Percentiles rank a stretch among this genome's conserved stretches.
Conservation (phyloP, 2,329 filamentous ascomycete genomes). For the Chaetomium sp. region DNA sequence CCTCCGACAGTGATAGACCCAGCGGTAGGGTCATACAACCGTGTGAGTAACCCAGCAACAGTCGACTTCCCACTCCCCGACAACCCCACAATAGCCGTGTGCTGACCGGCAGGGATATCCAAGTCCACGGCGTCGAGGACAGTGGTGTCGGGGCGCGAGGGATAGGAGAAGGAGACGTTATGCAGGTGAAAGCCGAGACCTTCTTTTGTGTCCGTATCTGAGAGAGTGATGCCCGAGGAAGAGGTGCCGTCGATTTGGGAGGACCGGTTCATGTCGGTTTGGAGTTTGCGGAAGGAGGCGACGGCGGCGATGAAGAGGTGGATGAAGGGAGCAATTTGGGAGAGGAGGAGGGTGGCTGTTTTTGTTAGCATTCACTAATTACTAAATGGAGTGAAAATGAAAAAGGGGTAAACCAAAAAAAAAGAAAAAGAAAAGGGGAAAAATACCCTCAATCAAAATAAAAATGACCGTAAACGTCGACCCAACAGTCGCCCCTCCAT, state of each 20-base stretch:
- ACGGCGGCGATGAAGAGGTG: constrained; percentile 52
- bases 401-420: not conserved
- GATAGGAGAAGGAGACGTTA: constrained; percentile 40
- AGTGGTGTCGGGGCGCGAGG: constrained; percentile 35
- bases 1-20: constrained; percentile 45
- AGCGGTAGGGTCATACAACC: constrained; percentile 50
- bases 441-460: constrained; percentile 42
- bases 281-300: constrained; percentile 47
- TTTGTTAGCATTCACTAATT: not conserved
- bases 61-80: constrained; percentile 55
- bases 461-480: constrained; percentile 51
- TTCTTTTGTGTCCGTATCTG: not conserved
- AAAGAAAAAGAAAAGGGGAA: not conserved
- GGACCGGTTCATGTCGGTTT: constrained; percentile 45
- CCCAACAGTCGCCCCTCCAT: constrained; percentile 37
- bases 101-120: constrained; percentile 31
- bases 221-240: not conserved
- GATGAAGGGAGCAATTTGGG: constrained; percentile 54
- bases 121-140: constrained; percentile 38
- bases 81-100: constrained; percentile 52
- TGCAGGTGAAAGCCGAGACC: constrained; percentile 23
- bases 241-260: constrained; percentile 37
- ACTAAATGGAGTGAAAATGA: not conserved
- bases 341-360: constrained; percentile 48
- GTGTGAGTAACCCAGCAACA: constrained; percentile 37